Conservation (phyloP, 1,284 basidiomycete species). For the Anthracocystis panici-leucophaei region DNA sequence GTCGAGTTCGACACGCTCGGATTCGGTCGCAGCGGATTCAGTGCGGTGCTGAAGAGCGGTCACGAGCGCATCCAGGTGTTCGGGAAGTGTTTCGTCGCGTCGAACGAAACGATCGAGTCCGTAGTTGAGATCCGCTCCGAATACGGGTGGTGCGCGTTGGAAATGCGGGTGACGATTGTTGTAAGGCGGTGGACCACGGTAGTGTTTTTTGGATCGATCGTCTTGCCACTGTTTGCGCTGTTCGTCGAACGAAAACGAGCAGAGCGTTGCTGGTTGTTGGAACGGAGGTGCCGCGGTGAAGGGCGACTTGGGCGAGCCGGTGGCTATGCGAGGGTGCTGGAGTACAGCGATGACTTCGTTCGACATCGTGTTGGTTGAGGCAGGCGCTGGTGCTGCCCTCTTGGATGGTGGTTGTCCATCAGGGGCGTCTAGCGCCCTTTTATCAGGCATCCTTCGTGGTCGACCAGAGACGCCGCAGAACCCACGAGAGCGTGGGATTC, state of each 20-base stretch:
- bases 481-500: slow-evolving; percentile 29
- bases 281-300: slow-evolving; percentile 31
- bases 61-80: slow-evolving; percentile 53
- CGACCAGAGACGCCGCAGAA: slow-evolving; percentile 13
- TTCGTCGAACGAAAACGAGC: slow-evolving; percentile 59
- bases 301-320: slow-evolving; percentile 3
- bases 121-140: slow-evolving; percentile 65
- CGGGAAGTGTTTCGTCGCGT: slow-evolving; percentile 75
- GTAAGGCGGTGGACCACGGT: slow-evolving; percentile 51
- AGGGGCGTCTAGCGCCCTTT: slow-evolving; percentile 14
- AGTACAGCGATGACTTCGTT: slow-evolving; percentile 18
- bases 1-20: slow-evolving; percentile 27
- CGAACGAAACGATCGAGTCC: slow-evolving; percentile 76
- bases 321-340: slow-evolving; percentile 21
- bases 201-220: slow-evolving; percentile 45
- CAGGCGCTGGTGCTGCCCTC: not conserved
- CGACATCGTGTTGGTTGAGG: not conserved
- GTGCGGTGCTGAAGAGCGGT: slow-evolving; percentile 44
- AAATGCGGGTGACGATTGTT: slow-evolving; percentile 23
- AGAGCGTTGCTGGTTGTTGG: slow-evolving; percentile 46
- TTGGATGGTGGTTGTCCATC: slow-evolving; percentile 8
- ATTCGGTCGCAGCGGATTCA: slow-evolving; percentile 6
- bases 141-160: slow-evolving; percentile 12
- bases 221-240: slow-evolving; percentile 48
- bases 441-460: slow-evolving; percentile 32